These are phyloP conservation scores for Rhododendron griersonianum DNA, from an alignment of 148 eudicot species.

Conservation along the genomic window DNA sequence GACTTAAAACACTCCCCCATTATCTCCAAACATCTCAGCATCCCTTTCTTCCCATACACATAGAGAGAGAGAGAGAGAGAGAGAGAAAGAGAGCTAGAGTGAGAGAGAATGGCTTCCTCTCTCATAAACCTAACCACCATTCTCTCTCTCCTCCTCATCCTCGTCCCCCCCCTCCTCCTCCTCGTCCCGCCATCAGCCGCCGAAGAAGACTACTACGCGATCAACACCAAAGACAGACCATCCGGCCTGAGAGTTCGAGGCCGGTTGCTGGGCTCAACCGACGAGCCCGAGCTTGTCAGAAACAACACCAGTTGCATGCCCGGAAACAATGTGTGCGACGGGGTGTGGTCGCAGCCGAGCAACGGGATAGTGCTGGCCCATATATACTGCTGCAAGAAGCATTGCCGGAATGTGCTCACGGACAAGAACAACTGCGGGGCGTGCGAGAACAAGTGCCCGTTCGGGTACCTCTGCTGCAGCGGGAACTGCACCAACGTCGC, in stretches of 20 bases:
- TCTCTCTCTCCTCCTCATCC: slow-evolving; percentile 15
- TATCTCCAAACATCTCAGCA: not conserved
- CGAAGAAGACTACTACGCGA: slow-evolving; percentile 15
- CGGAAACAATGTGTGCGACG: slow-evolving; percentile 21
- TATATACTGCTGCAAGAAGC: slow-evolving; percentile 33
- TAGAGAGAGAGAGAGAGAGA: not conserved
- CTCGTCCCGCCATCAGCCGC: not conserved
- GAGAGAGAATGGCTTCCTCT: slow-evolving; percentile 26
- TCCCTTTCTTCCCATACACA: not conserved
- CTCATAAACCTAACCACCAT: slow-evolving; percentile 24
- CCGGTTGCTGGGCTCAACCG: slow-evolving; percentile 9
- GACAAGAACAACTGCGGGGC: slow-evolving; percentile 35
- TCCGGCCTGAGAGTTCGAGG: slow-evolving; percentile 3
- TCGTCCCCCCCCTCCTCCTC: not conserved
- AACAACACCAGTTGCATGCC: slow-evolving; percentile 1
- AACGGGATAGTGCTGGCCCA: slow-evolving; percentile 20
- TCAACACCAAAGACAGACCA: slow-evolving; percentile 18
- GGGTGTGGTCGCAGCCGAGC: slow-evolving; percentile 20
- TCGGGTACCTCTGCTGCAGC: slow-evolving; percentile 19
- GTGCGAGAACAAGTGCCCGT: slow-evolving; percentile 24
- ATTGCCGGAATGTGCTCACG: slow-evolving; percentile 30
- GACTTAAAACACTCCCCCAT: slow-evolving; percentile 1
- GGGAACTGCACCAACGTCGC: slow-evolving; percentile 21
- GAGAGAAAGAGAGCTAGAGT: not conserved
- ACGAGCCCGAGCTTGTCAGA: not conserved